A percentile compares a stretch with the other conserved stretches of the same genome.
Evolutionary conservation across 1,284 basidiomycete genomes (phyloP).

Genomic region (Ustilago nuda): DNA sequence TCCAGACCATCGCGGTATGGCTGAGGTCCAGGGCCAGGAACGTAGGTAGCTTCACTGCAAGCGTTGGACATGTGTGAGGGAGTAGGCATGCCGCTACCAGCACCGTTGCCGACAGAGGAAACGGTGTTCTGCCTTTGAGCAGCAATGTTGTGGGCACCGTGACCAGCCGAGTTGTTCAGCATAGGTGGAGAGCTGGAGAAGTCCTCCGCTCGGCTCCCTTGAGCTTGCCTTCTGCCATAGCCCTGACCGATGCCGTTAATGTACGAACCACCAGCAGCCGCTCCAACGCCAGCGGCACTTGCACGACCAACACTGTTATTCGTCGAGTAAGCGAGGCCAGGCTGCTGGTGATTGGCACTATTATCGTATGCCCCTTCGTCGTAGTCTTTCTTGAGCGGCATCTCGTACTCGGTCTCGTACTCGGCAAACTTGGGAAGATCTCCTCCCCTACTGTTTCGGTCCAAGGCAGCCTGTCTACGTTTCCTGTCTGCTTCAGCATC

Average conservation of each 20-base stretch:
- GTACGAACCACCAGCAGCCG: constrained; percentile 29
- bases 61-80: constrained; percentile 21
- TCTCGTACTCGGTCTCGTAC: too few relatives aligned
- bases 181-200: constrained; percentile 37
- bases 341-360: constrained; percentile 30
- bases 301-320: constrained; percentile 31
- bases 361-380: constrained; percentile 45
- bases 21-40: constrained; percentile 57
- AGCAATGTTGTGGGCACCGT: constrained; percentile 42
- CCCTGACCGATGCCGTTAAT: constrained; percentile 57
- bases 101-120: constrained; percentile 11
- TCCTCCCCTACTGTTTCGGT: constrained; percentile 15
- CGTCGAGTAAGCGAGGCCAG: constrained; percentile 46
- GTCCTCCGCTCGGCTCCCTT: constrained; percentile 26
- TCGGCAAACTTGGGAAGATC: constrained; percentile 66
- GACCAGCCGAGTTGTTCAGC: constrained; percentile 51
- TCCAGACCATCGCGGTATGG: constrained; percentile 53
- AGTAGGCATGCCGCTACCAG: constrained; percentile 10
- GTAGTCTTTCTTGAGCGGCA: constrained; percentile 61
- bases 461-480: constrained; percentile 45
- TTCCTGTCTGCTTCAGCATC: constrained; percentile 60
- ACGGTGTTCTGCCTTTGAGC: constrained; percentile 31
- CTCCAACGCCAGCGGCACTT: constrained; percentile 21
- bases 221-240: constrained; percentile 50
- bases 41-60: constrained; percentile 36